Evolutionary conservation across 1,284 basidiomycete species (phyloP).

Genomic region (Cutaneotrichosporon cutaneum): DNA sequence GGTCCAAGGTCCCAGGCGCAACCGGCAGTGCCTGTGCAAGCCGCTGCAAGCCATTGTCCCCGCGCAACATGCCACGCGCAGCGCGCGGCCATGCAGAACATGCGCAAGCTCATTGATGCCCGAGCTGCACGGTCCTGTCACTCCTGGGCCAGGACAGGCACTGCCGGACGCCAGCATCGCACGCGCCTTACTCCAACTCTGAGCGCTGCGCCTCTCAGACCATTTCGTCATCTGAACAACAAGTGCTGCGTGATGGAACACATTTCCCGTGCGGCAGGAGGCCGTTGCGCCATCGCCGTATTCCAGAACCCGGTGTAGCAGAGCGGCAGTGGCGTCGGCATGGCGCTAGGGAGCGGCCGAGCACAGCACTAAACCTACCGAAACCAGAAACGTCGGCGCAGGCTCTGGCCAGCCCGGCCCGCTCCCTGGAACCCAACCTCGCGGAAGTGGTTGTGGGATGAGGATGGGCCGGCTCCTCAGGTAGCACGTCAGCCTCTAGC

Average conservation of each 20-base stretch:
- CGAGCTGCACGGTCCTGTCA: neutral
- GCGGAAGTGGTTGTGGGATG: neutral
- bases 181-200: neutral
- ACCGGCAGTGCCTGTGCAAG: neutral
- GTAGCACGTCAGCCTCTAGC: neutral
- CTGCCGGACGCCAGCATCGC: neutral
- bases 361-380: neutral
- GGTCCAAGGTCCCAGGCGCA: neutral
- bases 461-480: neutral
- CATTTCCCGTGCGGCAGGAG: too few relatives aligned
- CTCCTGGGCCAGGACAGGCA: constrained; percentile 7
- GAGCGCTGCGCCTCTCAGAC: neutral
- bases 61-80: neutral
- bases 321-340: neutral
- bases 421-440: neutral
- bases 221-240: neutral
- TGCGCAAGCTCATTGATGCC: neutral
- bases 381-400: neutral
- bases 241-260: neutral
- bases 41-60: constrained; percentile 1
- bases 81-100: neutral
- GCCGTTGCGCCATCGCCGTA: neutral
- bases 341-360: neutral
- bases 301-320: neutral
- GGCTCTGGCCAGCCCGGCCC: neutral